Percentiles rank a stretch among this genome's conserved stretches.
Conservation (phyloP, 495 filamentous ascomycete genomes). For the Lichina pygmaea region DNA sequence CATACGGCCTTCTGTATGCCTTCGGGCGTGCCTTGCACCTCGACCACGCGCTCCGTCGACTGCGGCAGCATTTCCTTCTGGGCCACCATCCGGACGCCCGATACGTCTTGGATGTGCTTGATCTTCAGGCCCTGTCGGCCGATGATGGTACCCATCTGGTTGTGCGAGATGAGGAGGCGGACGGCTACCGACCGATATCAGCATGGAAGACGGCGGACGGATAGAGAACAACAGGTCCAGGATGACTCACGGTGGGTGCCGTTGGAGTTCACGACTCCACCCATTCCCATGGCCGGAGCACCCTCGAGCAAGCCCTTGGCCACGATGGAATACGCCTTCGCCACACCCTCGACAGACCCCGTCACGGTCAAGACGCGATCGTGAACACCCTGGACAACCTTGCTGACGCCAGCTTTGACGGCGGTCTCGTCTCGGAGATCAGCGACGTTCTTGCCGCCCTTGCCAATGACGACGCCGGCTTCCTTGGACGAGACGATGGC, state of each 20-base stretch:
- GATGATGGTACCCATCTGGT: conserved; percentile 99
- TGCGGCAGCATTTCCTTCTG: conserved; percentile 99
- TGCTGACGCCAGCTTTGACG: conserved; percentile 92
- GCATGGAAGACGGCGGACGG: not conserved
- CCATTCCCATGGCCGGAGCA: conserved; percentile 85
- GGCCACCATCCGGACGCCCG: conserved; percentile 92
- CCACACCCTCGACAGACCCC: conserved; percentile 58
- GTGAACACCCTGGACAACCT: conserved; percentile 90
- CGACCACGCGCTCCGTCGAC: conserved; percentile 95
- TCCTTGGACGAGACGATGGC: conserved; percentile 97
- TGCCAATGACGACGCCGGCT: conserved; percentile 94
- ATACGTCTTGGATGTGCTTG: conserved; percentile 95
- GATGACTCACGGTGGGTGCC: conserved; percentile 77
- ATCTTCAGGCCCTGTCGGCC: conserved; percentile 90
- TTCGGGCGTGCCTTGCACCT: conserved; percentile 77
- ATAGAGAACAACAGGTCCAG: not conserved
- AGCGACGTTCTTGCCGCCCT: conserved; percentile 93
- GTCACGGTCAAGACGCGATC: conserved; percentile 92
- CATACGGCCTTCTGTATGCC: conserved; percentile 87
- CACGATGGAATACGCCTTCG: conserved; percentile 79
- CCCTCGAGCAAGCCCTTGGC: conserved; percentile 77
- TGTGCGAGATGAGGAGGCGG: conserved; percentile 93
- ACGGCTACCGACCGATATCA: conserved; percentile 33
- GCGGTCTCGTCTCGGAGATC: conserved; percentile 92
- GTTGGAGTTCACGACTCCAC: conserved; percentile 53